Evolutionary conservation across 2,329 filamentous ascomycete genomes (phyloP).

Genomic region (Mariannaea elegans): DNA sequence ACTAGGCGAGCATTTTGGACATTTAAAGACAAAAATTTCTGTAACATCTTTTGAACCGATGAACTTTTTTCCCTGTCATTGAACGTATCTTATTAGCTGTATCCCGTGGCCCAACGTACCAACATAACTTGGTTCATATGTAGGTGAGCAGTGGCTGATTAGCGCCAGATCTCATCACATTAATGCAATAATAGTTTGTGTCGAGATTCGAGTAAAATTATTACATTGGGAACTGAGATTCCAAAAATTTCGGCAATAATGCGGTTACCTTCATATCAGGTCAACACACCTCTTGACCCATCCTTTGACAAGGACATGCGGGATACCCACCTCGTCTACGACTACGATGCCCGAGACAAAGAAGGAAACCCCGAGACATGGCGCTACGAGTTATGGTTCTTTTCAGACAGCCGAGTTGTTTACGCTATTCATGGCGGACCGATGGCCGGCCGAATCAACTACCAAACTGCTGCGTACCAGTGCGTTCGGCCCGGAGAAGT

Average conservation of each 20-base stretch:
- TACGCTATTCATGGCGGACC: conserved; percentile 69
- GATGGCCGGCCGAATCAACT: conserved; percentile 64
- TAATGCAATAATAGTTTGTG: too few species aligned
- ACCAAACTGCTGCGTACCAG: conserved; percentile 63
- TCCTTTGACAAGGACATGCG: conserved; percentile 57
- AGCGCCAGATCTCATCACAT: too few species aligned
- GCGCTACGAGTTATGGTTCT: conserved; percentile 71
- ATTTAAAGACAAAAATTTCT: too few species aligned
- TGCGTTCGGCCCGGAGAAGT: conserved; percentile 66
- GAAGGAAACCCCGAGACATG: conserved; percentile 64
- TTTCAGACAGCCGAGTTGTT: conserved; percentile 61
- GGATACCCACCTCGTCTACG: conserved; percentile 65
- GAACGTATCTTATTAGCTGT: too few species aligned
- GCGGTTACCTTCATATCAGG: conserved; percentile 35
- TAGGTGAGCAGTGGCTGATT: too few species aligned
- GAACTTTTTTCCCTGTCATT: too few species aligned
- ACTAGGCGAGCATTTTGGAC: too few species aligned
- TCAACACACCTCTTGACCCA: conserved; percentile 38
- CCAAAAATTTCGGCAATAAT: conserved; percentile 14
- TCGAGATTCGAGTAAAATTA: too few species aligned
- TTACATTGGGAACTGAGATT: background rate
- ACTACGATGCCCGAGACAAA: conserved; percentile 59
- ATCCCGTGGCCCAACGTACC: too few species aligned
- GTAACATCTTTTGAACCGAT: too few species aligned
- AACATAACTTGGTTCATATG: too few species aligned